phyloP scores from a whole-genome alignment of 192 early-diverging fungal species.

The Backusella parvicylindrica region DNA sequence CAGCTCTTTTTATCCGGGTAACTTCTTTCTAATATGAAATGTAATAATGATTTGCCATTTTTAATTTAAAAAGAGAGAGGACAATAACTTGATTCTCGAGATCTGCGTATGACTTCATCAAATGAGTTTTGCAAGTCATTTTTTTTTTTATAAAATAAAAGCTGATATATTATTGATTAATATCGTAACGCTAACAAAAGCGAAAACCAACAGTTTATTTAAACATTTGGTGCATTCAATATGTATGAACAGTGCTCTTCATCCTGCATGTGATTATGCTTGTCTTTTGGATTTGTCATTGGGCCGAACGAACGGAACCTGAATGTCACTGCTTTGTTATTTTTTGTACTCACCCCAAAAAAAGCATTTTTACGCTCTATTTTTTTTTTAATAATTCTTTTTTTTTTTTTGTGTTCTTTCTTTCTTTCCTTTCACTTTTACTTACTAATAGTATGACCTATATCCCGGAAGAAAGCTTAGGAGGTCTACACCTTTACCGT shows the following conservation, averaged over 20 bases:
- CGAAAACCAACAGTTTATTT: background rate
- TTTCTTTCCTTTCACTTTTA: background rate
- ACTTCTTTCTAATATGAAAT: background rate
- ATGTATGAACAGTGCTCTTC: background rate
- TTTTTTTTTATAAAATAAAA: background rate
- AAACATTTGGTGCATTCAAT: background rate
- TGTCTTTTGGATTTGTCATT: background rate
- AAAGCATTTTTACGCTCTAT: background rate
- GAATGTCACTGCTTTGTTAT: conserved; percentile 1
- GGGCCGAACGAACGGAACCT: background rate
- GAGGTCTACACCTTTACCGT: conserved; percentile 74
- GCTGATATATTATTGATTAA: background rate
- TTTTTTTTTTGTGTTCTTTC: conserved; percentile 1
- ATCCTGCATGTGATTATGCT: background rate
- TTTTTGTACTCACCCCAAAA: conserved; percentile 6
- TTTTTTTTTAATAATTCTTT: background rate
- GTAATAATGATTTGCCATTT: background rate
- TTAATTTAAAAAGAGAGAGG: background rate
- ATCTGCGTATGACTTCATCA: background rate
- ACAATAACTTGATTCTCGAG: background rate
- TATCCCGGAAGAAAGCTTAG: conserved; percentile 63
- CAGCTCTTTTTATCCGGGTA: background rate
- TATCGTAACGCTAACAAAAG: background rate
- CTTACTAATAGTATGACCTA: conserved; percentile 41
- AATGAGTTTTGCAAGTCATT: background rate